phyloP scores from a whole-genome alignment of 352 stramenopile genomes.

The Phytopythium boreale region DNA sequence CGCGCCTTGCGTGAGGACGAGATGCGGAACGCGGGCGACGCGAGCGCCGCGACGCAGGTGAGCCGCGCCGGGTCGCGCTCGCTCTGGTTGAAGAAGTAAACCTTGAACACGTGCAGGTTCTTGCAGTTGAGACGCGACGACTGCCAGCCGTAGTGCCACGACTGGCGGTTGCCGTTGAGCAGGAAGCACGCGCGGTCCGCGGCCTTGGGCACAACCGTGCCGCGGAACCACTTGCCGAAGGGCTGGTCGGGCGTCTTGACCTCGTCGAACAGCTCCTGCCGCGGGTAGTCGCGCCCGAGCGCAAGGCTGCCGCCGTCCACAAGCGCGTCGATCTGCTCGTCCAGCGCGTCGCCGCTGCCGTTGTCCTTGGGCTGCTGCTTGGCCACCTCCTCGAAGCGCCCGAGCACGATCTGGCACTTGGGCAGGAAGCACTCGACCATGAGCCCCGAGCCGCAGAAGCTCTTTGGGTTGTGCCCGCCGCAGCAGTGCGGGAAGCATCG shows the following conservation, averaged over 20 bases:
- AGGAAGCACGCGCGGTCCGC: slow-evolving; percentile 46
- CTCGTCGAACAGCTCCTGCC: slow-evolving; percentile 61
- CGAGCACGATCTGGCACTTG: slow-evolving; percentile 60
- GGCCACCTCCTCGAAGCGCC: slow-evolving; percentile 68
- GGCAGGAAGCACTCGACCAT: slow-evolving; percentile 62
- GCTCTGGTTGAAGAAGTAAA: slow-evolving; percentile 57
- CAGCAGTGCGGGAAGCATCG: slow-evolving; percentile 85
- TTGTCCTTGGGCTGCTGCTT: slow-evolving; percentile 25
- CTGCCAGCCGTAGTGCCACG: slow-evolving; percentile 86
- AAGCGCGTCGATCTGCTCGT: slow-evolving; percentile 21
- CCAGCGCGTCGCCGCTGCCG: slow-evolving; percentile 6
- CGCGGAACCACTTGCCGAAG: slow-evolving; percentile 73
- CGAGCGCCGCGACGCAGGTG: slow-evolving; percentile 48
- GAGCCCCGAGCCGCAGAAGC: slow-evolving; percentile 78
- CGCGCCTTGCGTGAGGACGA: slow-evolving; percentile 80
- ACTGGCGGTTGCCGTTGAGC: slow-evolving; percentile 83
- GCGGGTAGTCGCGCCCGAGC: slow-evolving; percentile 45
- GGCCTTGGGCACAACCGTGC: slow-evolving; percentile 36
- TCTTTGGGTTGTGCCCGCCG: slow-evolving; percentile 80
- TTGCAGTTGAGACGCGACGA: slow-evolving; percentile 85
- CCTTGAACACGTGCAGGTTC: slow-evolving; percentile 79
- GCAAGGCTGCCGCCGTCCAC: slow-evolving; percentile 24
- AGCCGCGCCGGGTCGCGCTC: slow-evolving; percentile 25
- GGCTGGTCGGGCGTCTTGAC: slow-evolving; percentile 79
- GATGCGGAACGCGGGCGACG: slow-evolving; percentile 71